These are phyloP conservation scores for Cupressus sempervirens DNA, from an alignment of 75 land plant genomes.

Conservation along the genomic window DNA sequence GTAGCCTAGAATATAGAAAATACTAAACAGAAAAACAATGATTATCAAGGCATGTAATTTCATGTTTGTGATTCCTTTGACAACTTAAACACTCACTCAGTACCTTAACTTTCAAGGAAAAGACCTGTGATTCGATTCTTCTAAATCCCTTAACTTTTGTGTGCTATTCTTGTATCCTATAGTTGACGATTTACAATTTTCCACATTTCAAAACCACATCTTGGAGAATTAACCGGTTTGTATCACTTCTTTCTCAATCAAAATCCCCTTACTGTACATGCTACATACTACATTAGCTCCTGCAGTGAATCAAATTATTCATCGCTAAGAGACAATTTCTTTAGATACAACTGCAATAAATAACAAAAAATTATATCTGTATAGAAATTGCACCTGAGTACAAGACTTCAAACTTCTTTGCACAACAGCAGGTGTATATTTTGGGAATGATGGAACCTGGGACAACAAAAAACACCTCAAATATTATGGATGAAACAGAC, in stretches of 20 bases:
- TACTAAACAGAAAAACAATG: too few relatives aligned
- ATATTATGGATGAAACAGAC: background rate
- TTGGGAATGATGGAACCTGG: slow-evolving; percentile 77
- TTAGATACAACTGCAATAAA: background rate
- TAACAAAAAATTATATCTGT: background rate
- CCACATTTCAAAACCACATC: background rate
- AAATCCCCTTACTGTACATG: background rate
- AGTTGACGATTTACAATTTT: too few relatives aligned
- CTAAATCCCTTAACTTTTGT: background rate
- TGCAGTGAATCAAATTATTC: background rate
- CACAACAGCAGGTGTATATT: slow-evolving; percentile 81
- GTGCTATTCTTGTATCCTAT: background rate
- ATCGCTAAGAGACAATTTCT: background rate
- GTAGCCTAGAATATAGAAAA: too few relatives aligned
- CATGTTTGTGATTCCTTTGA: too few relatives aligned
- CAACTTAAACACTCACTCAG: too few relatives aligned
- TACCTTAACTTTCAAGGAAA: too few relatives aligned
- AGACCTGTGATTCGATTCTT: too few relatives aligned
- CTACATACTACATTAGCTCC: background rate
- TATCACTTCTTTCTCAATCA: background rate
- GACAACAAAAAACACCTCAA: background rate
- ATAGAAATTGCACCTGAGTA: slow-evolving; percentile 50
- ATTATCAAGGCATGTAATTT: too few relatives aligned
- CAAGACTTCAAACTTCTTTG: slow-evolving; percentile 77
- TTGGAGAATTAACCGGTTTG: background rate